Conservation (phyloP, 1,284 basidiomycete species). For the Malassezia cuniculi region DNA sequence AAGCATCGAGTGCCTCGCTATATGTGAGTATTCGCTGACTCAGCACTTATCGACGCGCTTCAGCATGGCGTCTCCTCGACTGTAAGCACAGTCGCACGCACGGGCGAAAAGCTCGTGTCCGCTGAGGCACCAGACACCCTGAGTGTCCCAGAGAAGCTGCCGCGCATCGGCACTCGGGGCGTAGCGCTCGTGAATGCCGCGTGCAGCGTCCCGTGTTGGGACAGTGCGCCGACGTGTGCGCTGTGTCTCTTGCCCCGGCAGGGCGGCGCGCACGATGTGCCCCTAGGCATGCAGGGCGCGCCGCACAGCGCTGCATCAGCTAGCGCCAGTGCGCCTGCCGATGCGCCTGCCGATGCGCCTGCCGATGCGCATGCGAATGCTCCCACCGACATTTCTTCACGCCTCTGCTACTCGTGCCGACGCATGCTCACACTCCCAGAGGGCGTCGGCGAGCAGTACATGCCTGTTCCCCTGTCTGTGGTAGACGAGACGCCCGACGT, state of each 20-base stretch:
- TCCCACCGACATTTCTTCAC: conserved; percentile 6
- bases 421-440: conserved; percentile 6
- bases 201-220: conserved; percentile 11
- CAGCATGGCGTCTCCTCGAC: conserved; percentile 36
- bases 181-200: conserved; percentile 21
- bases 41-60: conserved; percentile 28
- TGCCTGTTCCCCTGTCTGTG: too few relatives aligned
- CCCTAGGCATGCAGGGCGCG: conserved; percentile 34
- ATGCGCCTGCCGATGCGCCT: too few relatives aligned
- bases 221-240: conserved; percentile 9
- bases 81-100: conserved; percentile 32
- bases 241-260: conserved; percentile 30
- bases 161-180: conserved; percentile 24
- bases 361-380: not conserved
- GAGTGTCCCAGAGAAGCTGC: conserved; percentile 1
- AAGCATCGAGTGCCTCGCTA: conserved; percentile 28
- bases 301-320: conserved; percentile 27
- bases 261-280: conserved; percentile 16
- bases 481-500: too few relatives aligned
- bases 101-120: conserved; percentile 33
- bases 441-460: not conserved
- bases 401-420: conserved; percentile 22
- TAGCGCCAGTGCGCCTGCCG: not conserved
- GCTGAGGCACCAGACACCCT: conserved; percentile 1
- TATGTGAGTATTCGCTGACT: conserved; percentile 8